Conservation (phyloP, 768 basidiomycete species). For the Termitomyces sp. region DNA sequence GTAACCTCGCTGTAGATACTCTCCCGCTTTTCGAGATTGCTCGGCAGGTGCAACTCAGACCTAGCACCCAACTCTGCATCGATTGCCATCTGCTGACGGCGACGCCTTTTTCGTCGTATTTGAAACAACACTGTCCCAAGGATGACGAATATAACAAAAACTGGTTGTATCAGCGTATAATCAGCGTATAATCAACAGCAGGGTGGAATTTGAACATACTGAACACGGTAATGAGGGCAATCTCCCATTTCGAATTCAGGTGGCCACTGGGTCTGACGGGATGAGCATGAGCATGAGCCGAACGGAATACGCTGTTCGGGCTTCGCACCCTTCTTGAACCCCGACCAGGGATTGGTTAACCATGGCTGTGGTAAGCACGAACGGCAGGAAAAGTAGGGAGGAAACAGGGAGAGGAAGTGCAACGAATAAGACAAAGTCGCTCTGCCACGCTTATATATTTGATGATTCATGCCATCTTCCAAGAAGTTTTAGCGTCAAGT, state of each 20-base stretch:
- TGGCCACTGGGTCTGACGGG: constrained; percentile 25
- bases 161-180: constrained; percentile 8
- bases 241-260: constrained; percentile 32
- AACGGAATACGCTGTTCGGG: background rate
- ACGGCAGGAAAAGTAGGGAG: background rate
- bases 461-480: constrained; percentile 11
- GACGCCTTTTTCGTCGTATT: constrained; percentile 20
- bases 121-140: constrained; percentile 22
- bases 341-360: background rate
- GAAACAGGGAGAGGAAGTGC: background rate
- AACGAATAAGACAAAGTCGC: background rate
- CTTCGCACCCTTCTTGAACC: background rate
- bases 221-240: constrained; percentile 28
- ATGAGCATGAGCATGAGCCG: background rate
- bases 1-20: background rate
- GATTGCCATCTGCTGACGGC: background rate
- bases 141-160: constrained; percentile 21
- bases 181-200: background rate
- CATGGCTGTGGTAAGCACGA: background rate
- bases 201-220: constrained; percentile 18
- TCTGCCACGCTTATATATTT: constrained; percentile 7
- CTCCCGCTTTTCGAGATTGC: constrained; percentile 5
- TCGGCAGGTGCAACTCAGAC: background rate
- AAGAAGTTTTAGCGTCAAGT: constrained; percentile 17
- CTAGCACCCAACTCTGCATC: constrained; percentile 4